A percentile compares a stretch with the other conserved stretches of the same genome.
phyloP scores from a whole-genome alignment of 2,329 filamentous ascomycete genomes.

The Clonostachys chloroleuca region DNA sequence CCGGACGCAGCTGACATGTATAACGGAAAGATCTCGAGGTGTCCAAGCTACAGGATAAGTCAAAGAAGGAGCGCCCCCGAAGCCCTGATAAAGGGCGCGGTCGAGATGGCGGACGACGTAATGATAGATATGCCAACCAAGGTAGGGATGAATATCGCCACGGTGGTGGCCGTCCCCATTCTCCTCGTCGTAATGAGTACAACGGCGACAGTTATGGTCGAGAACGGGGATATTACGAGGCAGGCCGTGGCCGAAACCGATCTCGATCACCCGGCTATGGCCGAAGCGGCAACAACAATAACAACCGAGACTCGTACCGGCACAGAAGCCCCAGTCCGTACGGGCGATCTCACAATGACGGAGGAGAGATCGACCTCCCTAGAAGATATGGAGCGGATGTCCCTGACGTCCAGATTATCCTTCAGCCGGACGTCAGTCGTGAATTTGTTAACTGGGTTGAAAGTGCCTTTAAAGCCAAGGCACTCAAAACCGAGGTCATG shows the following conservation, averaged over 20 bases:
- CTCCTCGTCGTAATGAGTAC: conserved; percentile 50
- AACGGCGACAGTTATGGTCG: conserved; percentile 56
- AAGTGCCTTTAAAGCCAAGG: conserved; percentile 65
- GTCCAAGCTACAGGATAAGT: conserved; percentile 79
- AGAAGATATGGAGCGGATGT: conserved; percentile 69
- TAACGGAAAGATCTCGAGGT: conserved; percentile 70
- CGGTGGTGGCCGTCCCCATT: conserved; percentile 47
- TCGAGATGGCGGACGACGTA: conserved; percentile 34
- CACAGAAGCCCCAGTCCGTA: conserved; percentile 68
- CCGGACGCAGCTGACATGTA: conserved; percentile 7
- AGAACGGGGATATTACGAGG: conserved; percentile 35
- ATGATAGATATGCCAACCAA: conserved; percentile 41
- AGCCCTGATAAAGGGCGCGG: conserved; percentile 55
- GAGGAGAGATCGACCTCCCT: conserved; percentile 64
- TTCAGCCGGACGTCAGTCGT: conserved; percentile 71
- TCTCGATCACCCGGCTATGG: conserved; percentile 61
- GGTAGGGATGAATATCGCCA: conserved; percentile 62
- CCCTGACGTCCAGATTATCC: conserved; percentile 84
- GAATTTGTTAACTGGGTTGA: conserved; percentile 85
- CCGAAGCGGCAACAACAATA: conserved; percentile 20
- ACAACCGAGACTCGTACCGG: conserved; percentile 50
- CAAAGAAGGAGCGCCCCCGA: conserved; percentile 54
- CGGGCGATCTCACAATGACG: conserved; percentile 38
- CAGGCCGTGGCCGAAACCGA: conserved; percentile 40
- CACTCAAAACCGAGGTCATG: conserved; percentile 73